Evolutionary conservation across 768 basidiomycete genomes (phyloP).

Genomic region (Boletus rubropictus): DNA sequence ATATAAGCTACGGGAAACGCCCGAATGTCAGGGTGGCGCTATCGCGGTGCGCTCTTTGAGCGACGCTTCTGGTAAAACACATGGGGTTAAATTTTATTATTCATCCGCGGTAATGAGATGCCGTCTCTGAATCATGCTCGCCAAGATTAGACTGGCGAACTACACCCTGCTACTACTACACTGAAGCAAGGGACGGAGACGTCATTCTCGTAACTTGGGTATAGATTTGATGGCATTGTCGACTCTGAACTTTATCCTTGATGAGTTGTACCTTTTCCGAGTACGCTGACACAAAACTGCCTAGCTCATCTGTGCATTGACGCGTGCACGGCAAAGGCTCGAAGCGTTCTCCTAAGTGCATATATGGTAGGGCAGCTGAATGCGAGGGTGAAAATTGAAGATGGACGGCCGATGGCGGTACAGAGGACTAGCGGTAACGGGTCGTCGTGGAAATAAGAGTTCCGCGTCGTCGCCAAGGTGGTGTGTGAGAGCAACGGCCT

Average conservation of each 20-base stretch:
- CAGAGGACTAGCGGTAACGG: conserved; percentile 2
- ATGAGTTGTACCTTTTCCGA: conserved; percentile 1
- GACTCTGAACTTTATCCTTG: conserved; percentile 13
- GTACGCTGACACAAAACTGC: not conserved
- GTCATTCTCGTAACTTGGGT: conserved; percentile 2
- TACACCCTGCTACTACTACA: not conserved
- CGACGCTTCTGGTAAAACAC: not conserved
- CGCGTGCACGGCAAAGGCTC: not conserved
- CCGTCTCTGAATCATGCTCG: not conserved
- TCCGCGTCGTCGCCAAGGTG: conserved; percentile 10
- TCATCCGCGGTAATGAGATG: not conserved
- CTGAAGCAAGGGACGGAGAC: conserved; percentile 4
- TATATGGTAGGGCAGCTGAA: too few species aligned
- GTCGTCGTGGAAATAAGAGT: conserved; percentile 18
- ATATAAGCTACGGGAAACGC: not conserved
- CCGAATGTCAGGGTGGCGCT: not conserved
- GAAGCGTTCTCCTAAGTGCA: not conserved
- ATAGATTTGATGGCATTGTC: conserved; percentile 4
- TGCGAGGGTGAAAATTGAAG: too few species aligned
- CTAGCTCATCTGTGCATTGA: not conserved
- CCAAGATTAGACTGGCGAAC: not conserved
- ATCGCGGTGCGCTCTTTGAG: not conserved
- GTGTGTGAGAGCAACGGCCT: conserved; percentile 7
- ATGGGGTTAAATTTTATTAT: too few species aligned
- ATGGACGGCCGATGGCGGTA: not conserved